A percentile compares a stretch with the other conserved stretches of the same genome.
phyloP scores from a whole-genome alignment of 2,329 filamentous ascomycete species.

The Paecilomyces niveus region DNA sequence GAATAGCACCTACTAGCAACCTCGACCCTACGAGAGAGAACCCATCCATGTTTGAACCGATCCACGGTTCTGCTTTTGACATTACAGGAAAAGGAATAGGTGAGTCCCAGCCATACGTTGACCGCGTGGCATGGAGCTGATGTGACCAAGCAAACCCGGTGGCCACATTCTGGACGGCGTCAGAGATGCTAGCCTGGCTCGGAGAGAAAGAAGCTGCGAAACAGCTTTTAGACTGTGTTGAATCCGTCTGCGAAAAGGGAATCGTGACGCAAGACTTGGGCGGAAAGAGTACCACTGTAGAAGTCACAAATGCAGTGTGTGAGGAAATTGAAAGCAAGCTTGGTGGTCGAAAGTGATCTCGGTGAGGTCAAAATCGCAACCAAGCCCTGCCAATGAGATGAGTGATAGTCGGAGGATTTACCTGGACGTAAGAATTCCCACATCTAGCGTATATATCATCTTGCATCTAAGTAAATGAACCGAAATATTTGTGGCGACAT shows the following conservation, averaged over 20 bases:
- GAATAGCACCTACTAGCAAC: conserved; percentile 64
- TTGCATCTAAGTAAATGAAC: too few relatives aligned
- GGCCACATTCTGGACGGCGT: conserved; percentile 62
- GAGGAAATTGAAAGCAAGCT: conserved; percentile 4
- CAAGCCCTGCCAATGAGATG: too few relatives aligned
- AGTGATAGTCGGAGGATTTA: too few relatives aligned
- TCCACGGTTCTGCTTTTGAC: conserved; percentile 58
- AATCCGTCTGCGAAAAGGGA: conserved; percentile 51
- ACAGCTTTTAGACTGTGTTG: conserved; percentile 52
- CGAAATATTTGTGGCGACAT: too few relatives aligned
- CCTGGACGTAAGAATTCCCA: too few relatives aligned
- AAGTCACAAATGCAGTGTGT: conserved; percentile 4
- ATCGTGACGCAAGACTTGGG: conserved; percentile 55
- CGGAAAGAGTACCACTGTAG: conserved; percentile 35
- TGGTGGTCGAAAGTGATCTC: neutral
- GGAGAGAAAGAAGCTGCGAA: conserved; percentile 52
- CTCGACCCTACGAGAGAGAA: conserved; percentile 56
- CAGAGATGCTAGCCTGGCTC: conserved; percentile 62
- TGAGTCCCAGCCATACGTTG: neutral
- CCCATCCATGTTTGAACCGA: conserved; percentile 58
- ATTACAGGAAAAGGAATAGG: conserved; percentile 55
- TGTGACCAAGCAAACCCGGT: conserved; percentile 50
- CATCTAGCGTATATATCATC: too few relatives aligned
- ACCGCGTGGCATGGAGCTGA: neutral
- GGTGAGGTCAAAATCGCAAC: too few relatives aligned